Base-by-base conservation (phyloP, 805 yeast genomes). In the Zygoascus flipseniorum region DNA sequence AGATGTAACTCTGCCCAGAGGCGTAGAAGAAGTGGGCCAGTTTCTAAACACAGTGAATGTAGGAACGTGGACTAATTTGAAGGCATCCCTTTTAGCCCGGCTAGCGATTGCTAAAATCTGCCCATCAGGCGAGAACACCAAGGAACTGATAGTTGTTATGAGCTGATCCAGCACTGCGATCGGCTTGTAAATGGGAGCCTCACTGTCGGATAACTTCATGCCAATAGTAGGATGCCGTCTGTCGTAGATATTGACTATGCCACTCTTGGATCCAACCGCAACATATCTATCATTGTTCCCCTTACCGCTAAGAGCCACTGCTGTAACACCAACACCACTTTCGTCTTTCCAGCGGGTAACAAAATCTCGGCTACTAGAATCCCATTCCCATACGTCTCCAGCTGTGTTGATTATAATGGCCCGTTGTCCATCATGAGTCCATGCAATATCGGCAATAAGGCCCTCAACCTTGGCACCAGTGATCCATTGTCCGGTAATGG, bases 11-110 rank as follows among this genome's bases (percentile, higher is more conserved):
- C 85, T 82, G n/a, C 99, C 99, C 60, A 93, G 76, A 10, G 99
- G 98, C 0, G 99, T 92, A 5, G 89, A 89, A 51, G 92, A 83
- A 1, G 98, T 93, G 16, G 99, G 99, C 99, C 99, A 93, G 73
- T 93, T 93, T 48, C 83, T 76, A 71, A 83, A 93, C 6, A 88
- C 96, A 18, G 87, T 79, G 58, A 92, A 88, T 26, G 86, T 78
- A 20, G 97, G 96, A 54, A 92, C 70, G 66, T 93, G 98, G 11
- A 89, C 90, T 58, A 93, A 67, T 63, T 90, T 79, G 56, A 93
- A 73, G 2, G 97, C 87, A 68, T 93, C 98, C 62, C 84, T 82
- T 71, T 83, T 82, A 5, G 85, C 89, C 62, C 95, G 77, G 8
- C 95, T 86, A 0, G 97, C 92, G 58, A 90, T 77, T 61, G 89